These are phyloP conservation scores for Voacanga thouarsii DNA, from an alignment of 257 asterid genomes.

Conservation along the genomic window DNA sequence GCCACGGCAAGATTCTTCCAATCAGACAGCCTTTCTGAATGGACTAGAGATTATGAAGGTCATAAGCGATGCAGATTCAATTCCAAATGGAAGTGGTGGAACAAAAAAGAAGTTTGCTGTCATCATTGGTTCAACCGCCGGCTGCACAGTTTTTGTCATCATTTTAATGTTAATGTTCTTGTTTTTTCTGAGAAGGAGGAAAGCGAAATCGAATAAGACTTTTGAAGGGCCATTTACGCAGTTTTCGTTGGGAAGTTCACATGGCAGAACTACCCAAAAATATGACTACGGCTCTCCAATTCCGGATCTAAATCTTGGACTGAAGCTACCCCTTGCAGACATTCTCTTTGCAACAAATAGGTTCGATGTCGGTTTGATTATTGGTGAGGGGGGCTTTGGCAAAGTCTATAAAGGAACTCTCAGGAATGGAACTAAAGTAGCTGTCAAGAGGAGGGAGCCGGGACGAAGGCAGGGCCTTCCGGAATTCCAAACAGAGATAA, in stretches of 20 bases:
- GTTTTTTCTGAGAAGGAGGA: slow-evolving; percentile 25
- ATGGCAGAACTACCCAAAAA: slow-evolving; percentile 27
- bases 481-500: slow-evolving; percentile 59
- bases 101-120: not conserved
- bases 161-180: slow-evolving; percentile 7
- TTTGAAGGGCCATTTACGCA: slow-evolving; percentile 24
- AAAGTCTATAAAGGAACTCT: slow-evolving; percentile 52
- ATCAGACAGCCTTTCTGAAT: slow-evolving; percentile 35
- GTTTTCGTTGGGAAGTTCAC: slow-evolving; percentile 27
- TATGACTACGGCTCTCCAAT: slow-evolving; percentile 24
- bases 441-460: slow-evolving; percentile 59
- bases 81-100: not conserved
- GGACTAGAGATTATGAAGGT: slow-evolving; percentile 70
- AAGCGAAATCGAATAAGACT: slow-evolving; percentile 20
- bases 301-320: slow-evolving; percentile 41
- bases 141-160: slow-evolving; percentile 29
- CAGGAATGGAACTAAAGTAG: slow-evolving; percentile 46
- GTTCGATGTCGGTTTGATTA: slow-evolving; percentile 31
- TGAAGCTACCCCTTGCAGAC: slow-evolving; percentile 38
- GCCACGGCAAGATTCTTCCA: not conserved
- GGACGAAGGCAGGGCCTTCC: slow-evolving; percentile 49
- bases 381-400: slow-evolving; percentile 71
- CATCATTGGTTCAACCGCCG: slow-evolving; percentile 33
- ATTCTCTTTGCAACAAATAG: slow-evolving; percentile 45
- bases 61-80: not conserved